These are phyloP conservation scores for Prunus mume DNA, from an alignment of 306 rosid genomes.

Conservation along the genomic window DNA sequence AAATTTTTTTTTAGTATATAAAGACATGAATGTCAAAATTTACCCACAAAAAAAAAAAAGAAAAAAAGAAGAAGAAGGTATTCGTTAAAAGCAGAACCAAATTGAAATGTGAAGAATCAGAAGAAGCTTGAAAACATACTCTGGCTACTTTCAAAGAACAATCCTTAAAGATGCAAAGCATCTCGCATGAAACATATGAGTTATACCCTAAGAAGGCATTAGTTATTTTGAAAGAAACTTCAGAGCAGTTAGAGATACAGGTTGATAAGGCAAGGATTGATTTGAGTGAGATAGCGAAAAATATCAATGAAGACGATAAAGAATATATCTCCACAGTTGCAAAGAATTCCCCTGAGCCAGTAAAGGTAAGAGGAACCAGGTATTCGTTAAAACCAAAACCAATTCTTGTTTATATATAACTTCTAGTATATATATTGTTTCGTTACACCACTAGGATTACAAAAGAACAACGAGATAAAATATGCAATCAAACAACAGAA, in stretches of 20 bases:
- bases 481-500: no score
- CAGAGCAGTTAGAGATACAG: constrained; percentile 72
- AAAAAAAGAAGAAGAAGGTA: no score
- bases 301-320: constrained; percentile 66
- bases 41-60: no score
- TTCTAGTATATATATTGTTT: no score
- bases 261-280: constrained; percentile 66
- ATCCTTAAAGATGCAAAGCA: constrained; percentile 63
- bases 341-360: constrained; percentile 68
- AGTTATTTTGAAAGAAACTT: constrained; percentile 61
- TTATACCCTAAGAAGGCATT: constrained; percentile 68
- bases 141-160: constrained; percentile 77
- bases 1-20: no score
- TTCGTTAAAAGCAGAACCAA: not conserved
- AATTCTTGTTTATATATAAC: no score
- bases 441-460: no score
- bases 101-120: constrained; percentile 48
- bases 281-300: constrained; percentile 57
- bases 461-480: no score
- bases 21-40: no score
- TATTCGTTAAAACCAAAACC: no score
- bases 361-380: constrained; percentile 40
- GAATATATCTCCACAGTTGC: constrained; percentile 60
- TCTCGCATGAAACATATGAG: constrained; percentile 81
- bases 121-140: constrained; percentile 75